These are phyloP conservation scores for Sanghuangporus baumii DNA, from an alignment of 1,284 basidiomycete genomes.

Conservation along the genomic window DNA sequence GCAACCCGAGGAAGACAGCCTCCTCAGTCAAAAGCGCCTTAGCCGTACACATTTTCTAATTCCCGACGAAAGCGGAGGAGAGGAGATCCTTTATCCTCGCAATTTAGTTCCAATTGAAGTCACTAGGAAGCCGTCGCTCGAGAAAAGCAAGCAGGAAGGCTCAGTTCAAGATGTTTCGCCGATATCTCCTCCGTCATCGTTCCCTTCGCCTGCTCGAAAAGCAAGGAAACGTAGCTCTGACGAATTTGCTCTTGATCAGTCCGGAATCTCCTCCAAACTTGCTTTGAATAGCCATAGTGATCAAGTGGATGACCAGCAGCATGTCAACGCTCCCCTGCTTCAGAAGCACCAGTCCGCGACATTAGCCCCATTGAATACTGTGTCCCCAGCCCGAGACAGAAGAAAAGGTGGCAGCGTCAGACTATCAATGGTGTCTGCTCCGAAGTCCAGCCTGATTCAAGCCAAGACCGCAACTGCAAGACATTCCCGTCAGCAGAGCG, in stretches of 20 bases:
- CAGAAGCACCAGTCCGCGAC: constrained; percentile 73
- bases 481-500: constrained; percentile 15
- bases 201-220: constrained; percentile 45
- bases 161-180: constrained; percentile 1
- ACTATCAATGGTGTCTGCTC: constrained; percentile 2
- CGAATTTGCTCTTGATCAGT: constrained; percentile 74
- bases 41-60: constrained; percentile 55
- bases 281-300: constrained; percentile 25
- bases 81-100: constrained; percentile 79
- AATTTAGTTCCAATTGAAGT: constrained; percentile 36
- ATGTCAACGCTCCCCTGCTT: constrained; percentile 47
- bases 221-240: constrained; percentile 75
- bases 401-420: constrained; percentile 13
- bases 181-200: constrained; percentile 33
- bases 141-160: not conserved
- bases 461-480: not conserved
- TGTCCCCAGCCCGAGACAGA: constrained; percentile 26
- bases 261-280: constrained; percentile 53
- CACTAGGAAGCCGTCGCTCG: constrained; percentile 26
- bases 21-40: constrained; percentile 23
- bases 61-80: constrained; percentile 74
- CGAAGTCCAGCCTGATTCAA: constrained; percentile 8
- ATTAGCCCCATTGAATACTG: constrained; percentile 36
- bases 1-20: not conserved
- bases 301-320: constrained; percentile 28